Conservation (phyloP, 2,329 filamentous ascomycete species). For the Aspergillus arachidicola region DNA sequence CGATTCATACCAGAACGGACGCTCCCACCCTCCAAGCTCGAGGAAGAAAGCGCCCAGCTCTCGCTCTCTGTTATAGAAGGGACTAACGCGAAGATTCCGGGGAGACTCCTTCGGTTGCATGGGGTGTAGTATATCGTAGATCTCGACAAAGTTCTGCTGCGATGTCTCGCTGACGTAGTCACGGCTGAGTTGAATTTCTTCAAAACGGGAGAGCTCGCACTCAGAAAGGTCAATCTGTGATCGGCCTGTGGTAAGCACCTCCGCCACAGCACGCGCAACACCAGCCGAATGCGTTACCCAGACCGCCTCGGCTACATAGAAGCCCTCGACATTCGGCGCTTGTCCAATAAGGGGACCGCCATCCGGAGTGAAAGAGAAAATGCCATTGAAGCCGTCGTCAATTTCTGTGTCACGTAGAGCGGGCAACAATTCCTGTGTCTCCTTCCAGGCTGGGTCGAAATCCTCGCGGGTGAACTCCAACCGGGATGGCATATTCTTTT, state of each 20-base stretch:
- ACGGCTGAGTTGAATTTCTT: constrained; percentile 60
- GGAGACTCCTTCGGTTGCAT: constrained; percentile 60
- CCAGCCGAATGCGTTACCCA: constrained; percentile 70
- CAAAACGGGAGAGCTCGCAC: constrained; percentile 63
- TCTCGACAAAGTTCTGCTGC: constrained; percentile 63
- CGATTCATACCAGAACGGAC: constrained; percentile 63
- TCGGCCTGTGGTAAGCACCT: constrained; percentile 59
- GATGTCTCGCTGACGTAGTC: constrained; percentile 62
- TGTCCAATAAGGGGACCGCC: constrained; percentile 63
- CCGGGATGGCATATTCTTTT: constrained; percentile 66
- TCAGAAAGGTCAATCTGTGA: constrained; percentile 61
- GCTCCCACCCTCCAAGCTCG: constrained; percentile 63
- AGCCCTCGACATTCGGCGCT: constrained; percentile 61
- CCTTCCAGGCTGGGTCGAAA: constrained; percentile 63
- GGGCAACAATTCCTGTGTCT: constrained; percentile 59
- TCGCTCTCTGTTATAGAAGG: constrained; percentile 58
- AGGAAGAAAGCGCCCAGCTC: constrained; percentile 59
- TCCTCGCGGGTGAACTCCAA: constrained; percentile 62
- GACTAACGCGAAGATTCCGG: constrained; percentile 60
- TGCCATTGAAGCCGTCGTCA: constrained; percentile 64
- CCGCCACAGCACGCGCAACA: constrained; percentile 62
- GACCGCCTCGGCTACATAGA: constrained; percentile 66
- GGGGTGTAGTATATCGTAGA: constrained; percentile 67
- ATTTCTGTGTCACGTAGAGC: constrained; percentile 54
- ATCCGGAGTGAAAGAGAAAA: constrained; percentile 68